phyloP scores from a whole-genome alignment of 176 grass and related monocot genomes.

The Lolium rigidum region DNA sequence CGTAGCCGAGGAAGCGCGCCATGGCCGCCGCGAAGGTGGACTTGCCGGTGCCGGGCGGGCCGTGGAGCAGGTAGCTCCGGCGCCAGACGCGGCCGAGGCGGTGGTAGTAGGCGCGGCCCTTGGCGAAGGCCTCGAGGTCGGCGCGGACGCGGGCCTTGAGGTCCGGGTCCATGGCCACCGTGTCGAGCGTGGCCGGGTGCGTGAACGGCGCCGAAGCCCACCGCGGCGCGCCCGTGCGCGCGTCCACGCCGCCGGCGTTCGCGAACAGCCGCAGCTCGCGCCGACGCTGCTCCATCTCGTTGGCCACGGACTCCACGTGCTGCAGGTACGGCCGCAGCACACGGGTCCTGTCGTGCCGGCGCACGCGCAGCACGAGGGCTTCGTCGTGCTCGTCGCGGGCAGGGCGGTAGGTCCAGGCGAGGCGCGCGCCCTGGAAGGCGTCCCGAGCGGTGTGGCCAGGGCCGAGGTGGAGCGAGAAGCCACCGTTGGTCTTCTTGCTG shows the following conservation, averaged over 20 bases:
- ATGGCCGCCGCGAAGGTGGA: constrained; percentile 92
- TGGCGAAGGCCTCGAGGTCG: constrained; percentile 79
- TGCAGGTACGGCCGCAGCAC: constrained; percentile 74
- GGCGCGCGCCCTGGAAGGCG: constrained; percentile 57
- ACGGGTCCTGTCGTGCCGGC: constrained; percentile 60
- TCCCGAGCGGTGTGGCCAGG: constrained; percentile 49
- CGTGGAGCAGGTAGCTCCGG: constrained; percentile 84
- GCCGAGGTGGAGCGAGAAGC: constrained; percentile 48
- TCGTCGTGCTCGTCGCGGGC: not conserved
- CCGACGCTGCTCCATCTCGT: constrained; percentile 59
- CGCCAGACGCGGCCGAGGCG: constrained; percentile 84
- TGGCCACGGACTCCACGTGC: constrained; percentile 70
- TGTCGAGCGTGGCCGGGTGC: constrained; percentile 78
- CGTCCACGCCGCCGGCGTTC: constrained; percentile 28
- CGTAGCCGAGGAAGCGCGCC: constrained; percentile 80
- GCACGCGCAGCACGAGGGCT: constrained; percentile 54
- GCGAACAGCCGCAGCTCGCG: constrained; percentile 65
- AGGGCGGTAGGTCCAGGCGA: constrained; percentile 40
- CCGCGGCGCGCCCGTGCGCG: constrained; percentile 24
- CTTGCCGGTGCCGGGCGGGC: constrained; percentile 85
- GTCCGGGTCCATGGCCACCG: constrained; percentile 83
- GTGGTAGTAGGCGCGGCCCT: constrained; percentile 78
- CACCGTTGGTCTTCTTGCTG: constrained; percentile 25
- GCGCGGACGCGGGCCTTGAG: constrained; percentile 68
- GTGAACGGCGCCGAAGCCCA: constrained; percentile 71